These are phyloP conservation scores for Rhizopus arrhizus DNA, from an alignment of 371 early-diverging fungal species.

Conservation along the genomic window DNA sequence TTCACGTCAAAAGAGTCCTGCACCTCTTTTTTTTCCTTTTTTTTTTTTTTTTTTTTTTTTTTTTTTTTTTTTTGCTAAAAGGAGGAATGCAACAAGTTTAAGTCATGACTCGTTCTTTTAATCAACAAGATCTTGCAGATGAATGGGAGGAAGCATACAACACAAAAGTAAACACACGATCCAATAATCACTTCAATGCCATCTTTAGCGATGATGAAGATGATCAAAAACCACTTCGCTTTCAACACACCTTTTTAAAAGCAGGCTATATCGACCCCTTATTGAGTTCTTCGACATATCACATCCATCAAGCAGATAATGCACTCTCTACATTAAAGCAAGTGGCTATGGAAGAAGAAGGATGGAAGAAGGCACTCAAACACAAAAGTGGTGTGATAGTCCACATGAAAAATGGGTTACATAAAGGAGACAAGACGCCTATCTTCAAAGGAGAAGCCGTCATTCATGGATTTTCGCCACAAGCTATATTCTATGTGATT, in stretches of 20 bases:
- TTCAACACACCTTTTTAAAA: constrained; percentile 7
- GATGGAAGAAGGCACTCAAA: constrained; percentile 71
- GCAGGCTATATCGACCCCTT: constrained; percentile 39
- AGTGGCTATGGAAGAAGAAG: constrained; percentile 41
- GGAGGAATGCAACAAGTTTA: not conserved
- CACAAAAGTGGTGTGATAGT: constrained; percentile 73
- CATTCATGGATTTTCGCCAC: constrained; percentile 66
- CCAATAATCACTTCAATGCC: constrained; percentile 25
- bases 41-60: constrained; percentile 3
- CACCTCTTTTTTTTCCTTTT: not conserved
- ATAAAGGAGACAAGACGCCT: constrained; percentile 57
- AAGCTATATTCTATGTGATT: constrained; percentile 69
- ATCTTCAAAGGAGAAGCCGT: constrained; percentile 67
- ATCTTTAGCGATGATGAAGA: constrained; percentile 55
- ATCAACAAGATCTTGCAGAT: constrained; percentile 20
- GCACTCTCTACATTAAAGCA: constrained; percentile 44
- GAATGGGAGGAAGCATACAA: constrained; percentile 31
- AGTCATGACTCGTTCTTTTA: constrained; percentile 10
- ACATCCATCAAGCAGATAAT: constrained; percentile 51
- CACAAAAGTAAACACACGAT: constrained; percentile 5
- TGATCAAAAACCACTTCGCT: constrained; percentile 19
- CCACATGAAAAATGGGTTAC: constrained; percentile 55
- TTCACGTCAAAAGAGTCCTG: too few relatives aligned
- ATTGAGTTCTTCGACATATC: constrained; percentile 41
- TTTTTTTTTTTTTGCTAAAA: not conserved